Base-by-base conservation (phyloP, 2,329 filamentous ascomycete species). In the Raffaelea ambrosiae region DNA sequence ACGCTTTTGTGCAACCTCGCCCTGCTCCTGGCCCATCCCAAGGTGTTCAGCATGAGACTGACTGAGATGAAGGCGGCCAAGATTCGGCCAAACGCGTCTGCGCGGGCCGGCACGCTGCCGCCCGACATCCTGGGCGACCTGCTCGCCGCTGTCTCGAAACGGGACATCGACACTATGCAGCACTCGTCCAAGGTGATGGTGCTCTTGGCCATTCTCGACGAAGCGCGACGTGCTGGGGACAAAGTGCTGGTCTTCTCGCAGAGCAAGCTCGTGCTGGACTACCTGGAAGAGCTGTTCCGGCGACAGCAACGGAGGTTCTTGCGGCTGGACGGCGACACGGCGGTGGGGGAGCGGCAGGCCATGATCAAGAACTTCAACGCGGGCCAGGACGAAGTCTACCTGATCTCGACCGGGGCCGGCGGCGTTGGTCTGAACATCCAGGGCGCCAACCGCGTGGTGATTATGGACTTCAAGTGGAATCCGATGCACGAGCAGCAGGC, bases 401-500 rank as follows among this genome's bases (percentile, higher is more conserved):
- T 96, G 2, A 88, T 95, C 48, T 95, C 88, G 0, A 95, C 88
- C 1, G 81, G 66, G 51, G 88, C 90, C 9, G 90, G 89, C 20
- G 88, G 88, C 0, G 68, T 89, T 2, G 90, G 90, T 0, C 70
- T 95, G 44, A 96, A 96, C 51, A 84, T 96, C 13, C 78, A 79
- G 38, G 83, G 84, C 1, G 90, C 90, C 1, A 95, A 89, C 60
- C 79, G 90, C 19, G 86, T 95, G 1, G 76, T 96, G 19, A 84
- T 96, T 19, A 85, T 94, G 48, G 90, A 96, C 61, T 88, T 85
- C 58, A 73, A 75, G 51, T 95, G 83, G 66, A 93, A 90, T 53
- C 90, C 90, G 0, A 76, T 81, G 5, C 74, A 83, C 59, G 90
- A 95, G 62, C 83, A 89, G 57, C 90, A 96, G 64, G 90, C 90